These are phyloP conservation scores for Arachis hypogaea DNA, from an alignment of 306 rosid species.

Conservation along the genomic window DNA sequence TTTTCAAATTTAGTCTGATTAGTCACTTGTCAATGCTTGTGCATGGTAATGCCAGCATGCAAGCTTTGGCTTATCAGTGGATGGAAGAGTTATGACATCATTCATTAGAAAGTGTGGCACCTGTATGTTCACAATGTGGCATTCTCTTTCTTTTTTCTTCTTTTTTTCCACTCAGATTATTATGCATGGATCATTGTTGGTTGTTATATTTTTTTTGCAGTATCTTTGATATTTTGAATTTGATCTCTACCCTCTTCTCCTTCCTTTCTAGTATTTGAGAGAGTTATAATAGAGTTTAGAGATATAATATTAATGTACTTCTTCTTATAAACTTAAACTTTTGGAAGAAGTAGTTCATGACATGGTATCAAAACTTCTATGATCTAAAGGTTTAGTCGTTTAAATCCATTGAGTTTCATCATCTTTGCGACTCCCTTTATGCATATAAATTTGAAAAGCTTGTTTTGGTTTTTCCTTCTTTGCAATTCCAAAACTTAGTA, in stretches of 20 bases:
- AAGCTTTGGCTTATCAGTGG: constrained; percentile 86
- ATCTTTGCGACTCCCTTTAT: not conserved
- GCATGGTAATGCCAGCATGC: constrained; percentile 75
- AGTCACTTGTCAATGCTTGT: constrained; percentile 38
- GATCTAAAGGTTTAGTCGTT: too few species aligned
- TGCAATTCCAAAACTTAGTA: not conserved
- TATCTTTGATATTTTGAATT: not conserved
- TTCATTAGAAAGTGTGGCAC: constrained; percentile 77
- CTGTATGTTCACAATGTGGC: constrained; percentile 46
- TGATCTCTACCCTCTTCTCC: not conserved
- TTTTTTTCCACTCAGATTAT: not conserved
- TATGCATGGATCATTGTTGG: not conserved
- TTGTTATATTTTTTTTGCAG: too few species aligned
- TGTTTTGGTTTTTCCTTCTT: not conserved
- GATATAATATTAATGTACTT: too few species aligned
- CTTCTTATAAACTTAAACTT: too few species aligned
- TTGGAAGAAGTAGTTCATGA: too few species aligned
- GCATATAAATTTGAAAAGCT: not conserved
- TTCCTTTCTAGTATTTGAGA: too few species aligned
- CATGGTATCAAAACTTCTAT: too few species aligned
- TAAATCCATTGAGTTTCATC: constrained; percentile 14
- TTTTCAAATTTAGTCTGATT: constrained; percentile 19
- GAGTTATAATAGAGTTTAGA: too few species aligned
- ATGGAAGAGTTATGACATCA: constrained; percentile 80
- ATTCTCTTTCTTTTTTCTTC: not conserved